Base-by-base conservation (phyloP, 345 rosid species). In the Citrus medica region DNA sequence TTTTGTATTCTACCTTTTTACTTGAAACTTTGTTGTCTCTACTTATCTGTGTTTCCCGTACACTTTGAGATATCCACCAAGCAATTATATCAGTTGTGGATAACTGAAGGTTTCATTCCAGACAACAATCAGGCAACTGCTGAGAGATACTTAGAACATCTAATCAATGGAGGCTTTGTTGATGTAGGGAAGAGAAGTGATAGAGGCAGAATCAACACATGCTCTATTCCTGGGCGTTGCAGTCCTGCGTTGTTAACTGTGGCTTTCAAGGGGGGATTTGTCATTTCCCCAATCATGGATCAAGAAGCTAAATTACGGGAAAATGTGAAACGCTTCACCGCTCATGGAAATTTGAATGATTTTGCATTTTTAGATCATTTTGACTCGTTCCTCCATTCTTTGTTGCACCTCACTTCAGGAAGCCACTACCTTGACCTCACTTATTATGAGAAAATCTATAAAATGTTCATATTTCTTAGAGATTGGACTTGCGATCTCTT, bases 61-160 rank as follows among this genome's bases (percentile, higher is more conserved):
- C 2, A 19, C 13, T 28, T n/a, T 14, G 61, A 48, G 38, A 27
- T 71, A n/a, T 9, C 14, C 75, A 71, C 46, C 7, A 32, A 61
- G 63, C 42, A 71, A 1, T 55, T 71, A 27, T 53, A 55, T 71
- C 46, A 53, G 63, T 16, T 71, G 63, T 71, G 75, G 63, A 71
- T 71, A 21, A 63, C 46, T 19, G 63, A 71, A 55, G 75, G 63
- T 55, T 71, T 71, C 19, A 55, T 53, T 21, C 25, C 9, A 7
- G 75, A 32, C 19, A 71, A 71, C 9, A 70, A 38, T 2, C 27
- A 71, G 63, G 46, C 75, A 55, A 32, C 21, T 51, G 21, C 21
- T 16, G 21, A 51, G 21, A 5, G 5, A 0, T 51, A 51, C 56
- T 51, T 51, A 51, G 1, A 51, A 14, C 56, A 51, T 0, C 2